Conservation (phyloP, 148 eudicot genomes). For the Fagopyrum homotropicum region DNA sequence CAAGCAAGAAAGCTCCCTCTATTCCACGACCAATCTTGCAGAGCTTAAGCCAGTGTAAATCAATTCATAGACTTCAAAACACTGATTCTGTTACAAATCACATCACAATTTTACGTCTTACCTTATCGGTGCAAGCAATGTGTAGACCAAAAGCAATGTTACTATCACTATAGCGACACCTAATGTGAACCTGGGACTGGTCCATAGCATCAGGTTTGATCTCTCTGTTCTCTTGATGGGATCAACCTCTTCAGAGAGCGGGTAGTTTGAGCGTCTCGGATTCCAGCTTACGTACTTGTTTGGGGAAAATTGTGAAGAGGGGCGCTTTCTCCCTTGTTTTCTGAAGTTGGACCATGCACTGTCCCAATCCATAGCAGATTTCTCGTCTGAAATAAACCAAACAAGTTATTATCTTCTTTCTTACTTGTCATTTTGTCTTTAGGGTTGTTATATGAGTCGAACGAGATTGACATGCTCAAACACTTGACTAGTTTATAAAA, state of each 20-base stretch:
- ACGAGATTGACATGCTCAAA: too few relatives aligned
- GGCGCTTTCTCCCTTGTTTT: constrained; percentile 59
- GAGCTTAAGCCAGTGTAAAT: not conserved
- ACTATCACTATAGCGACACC: constrained; percentile 63
- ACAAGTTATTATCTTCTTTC: not conserved
- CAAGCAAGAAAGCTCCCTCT: not conserved
- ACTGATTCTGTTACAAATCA: not conserved
- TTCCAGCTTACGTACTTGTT: constrained; percentile 95
- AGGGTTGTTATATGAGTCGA: too few relatives aligned
- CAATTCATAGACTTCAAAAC: not conserved
- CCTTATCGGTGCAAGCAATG: constrained; percentile 61
- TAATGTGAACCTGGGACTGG: constrained; percentile 81
- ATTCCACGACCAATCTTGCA: not conserved
- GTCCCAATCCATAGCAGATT: constrained; percentile 79
- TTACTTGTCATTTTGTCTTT: not conserved
- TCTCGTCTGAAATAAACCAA: constrained; percentile 33
- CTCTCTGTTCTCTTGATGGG: constrained; percentile 91
- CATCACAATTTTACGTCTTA: constrained; percentile 18
- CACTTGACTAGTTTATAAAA: too few relatives aligned
- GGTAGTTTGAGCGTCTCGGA: constrained; percentile 80
- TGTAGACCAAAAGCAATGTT: constrained; percentile 65
- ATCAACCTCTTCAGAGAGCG: constrained; percentile 91
- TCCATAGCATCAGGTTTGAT: constrained; percentile 86
- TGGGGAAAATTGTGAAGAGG: constrained; percentile 50
- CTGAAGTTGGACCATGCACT: constrained; percentile 94